These are phyloP conservation scores for Galerina marginata DNA, from an alignment of 768 basidiomycete genomes.

Conservation along the genomic window DNA sequence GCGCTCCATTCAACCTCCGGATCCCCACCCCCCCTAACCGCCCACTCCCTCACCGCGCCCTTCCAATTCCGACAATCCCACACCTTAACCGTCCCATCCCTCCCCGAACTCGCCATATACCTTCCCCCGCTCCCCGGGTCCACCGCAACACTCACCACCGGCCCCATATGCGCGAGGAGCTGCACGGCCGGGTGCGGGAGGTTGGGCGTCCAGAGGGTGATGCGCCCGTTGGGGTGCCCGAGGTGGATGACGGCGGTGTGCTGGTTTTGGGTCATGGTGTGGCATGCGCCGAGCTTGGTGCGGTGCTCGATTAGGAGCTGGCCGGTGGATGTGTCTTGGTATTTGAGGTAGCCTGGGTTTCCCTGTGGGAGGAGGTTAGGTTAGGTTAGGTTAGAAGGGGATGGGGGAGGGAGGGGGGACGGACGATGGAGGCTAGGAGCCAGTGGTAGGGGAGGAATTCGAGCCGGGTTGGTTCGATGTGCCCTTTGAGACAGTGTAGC, in stretches of 20 bases:
- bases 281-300: slow-evolving; percentile 87
- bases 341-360: slow-evolving; percentile 90
- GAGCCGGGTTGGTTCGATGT: slow-evolving; percentile 88
- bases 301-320: slow-evolving; percentile 84
- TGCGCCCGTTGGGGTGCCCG: slow-evolving; percentile 93
- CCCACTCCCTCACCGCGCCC: slow-evolving; percentile 81
- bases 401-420: slow-evolving; percentile 32
- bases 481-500: slow-evolving; percentile 80
- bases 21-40: slow-evolving; percentile 64
- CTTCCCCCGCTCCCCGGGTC: slow-evolving; percentile 87
- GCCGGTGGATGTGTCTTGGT: slow-evolving; percentile 97
- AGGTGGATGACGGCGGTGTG: slow-evolving; percentile 95
- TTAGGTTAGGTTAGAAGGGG: background rate
- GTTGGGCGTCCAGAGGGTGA: slow-evolving; percentile 98
- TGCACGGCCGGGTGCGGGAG: slow-evolving; percentile 91
- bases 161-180: slow-evolving; percentile 89
- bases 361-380: slow-evolving; percentile 50
- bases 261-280: slow-evolving; percentile 85
- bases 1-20: slow-evolving; percentile 84
- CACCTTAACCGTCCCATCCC: slow-evolving; percentile 89
- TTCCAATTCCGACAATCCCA: slow-evolving; percentile 99
- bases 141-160: slow-evolving; percentile 78
- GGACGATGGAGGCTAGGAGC: slow-evolving; percentile 83
- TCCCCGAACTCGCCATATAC: slow-evolving; percentile 90
- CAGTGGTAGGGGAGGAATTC: slow-evolving; percentile 97